These are phyloP conservation scores for Blastomyces parvus DNA, from an alignment of 2,329 filamentous ascomycete species.

Conservation along the genomic window DNA sequence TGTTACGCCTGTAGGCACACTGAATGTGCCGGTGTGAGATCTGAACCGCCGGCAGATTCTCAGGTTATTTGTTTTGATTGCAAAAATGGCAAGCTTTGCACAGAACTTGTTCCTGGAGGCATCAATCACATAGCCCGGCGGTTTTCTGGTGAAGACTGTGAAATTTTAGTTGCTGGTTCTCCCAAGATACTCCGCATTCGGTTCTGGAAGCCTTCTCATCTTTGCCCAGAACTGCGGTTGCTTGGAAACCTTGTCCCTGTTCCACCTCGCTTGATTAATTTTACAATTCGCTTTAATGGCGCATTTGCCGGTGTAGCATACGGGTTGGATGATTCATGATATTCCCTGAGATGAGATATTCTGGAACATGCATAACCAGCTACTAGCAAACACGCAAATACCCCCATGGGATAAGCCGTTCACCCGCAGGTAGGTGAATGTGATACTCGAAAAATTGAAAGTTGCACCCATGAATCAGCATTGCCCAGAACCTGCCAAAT, in stretches of 20 bases:
- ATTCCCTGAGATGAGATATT: constrained; percentile 2
- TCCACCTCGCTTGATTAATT: constrained; percentile 15
- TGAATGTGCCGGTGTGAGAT: constrained; percentile 4
- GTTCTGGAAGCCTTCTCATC: constrained; percentile 14
- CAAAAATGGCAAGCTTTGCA: constrained; percentile 14
- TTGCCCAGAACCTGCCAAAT: background rate
- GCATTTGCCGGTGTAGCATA: constrained; percentile 17
- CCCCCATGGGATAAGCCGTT: background rate
- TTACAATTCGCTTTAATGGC: constrained; percentile 15
- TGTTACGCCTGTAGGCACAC: constrained; percentile 10
- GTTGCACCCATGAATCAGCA: background rate
- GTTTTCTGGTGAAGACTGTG: constrained; percentile 13
- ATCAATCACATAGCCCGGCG: constrained; percentile 15
- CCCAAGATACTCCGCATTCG: constrained; percentile 16
- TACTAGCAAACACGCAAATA: constrained; percentile 1
- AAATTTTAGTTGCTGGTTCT: constrained; percentile 12
- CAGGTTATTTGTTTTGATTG: constrained; percentile 17
- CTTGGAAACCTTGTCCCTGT: constrained; percentile 13
- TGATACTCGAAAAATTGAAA: constrained; percentile 2
- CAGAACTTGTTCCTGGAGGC: constrained; percentile 14
- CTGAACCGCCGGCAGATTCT: constrained; percentile 2
- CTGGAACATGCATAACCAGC: background rate
- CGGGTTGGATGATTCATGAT: constrained; percentile 17
- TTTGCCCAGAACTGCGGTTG: constrained; percentile 18
- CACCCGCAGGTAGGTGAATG: constrained; percentile 1